Base-by-base conservation (phyloP, 2,329 filamentous ascomycete genomes). In the Cylindrodendrum hubeiense region DNA sequence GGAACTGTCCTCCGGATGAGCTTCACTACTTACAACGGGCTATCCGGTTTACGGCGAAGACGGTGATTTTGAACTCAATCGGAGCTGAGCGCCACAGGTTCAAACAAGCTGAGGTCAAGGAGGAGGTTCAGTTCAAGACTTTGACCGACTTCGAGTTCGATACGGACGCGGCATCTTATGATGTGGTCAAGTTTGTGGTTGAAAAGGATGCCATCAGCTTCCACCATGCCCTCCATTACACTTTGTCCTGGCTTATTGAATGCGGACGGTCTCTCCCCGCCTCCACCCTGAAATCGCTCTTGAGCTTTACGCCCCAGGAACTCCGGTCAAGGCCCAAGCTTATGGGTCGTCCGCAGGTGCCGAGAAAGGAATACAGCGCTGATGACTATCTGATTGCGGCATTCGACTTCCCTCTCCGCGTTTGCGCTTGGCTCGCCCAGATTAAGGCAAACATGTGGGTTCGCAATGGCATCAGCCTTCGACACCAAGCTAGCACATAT, bases 361-460 rank as follows among this genome's bases (percentile, higher is more conserved):
- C 87, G 0, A 85, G 85, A 58, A 85, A 86, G 22, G 85, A 89
- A 17, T 86, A 88, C 67, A 83, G 83, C 0, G 82, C 91, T 0
- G 93, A 97, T 73, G 94, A 97, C 76, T 91, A 95, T 74, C 84
- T 97, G 22, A 90, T 97, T 78, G 91, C 93, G 2, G 89, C 94
- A 55, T 97, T 99, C 74, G 96, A 99, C 78, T 97, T 93, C 74
- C 95, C 97, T 1, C 84, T 99, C 4, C 89, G 97, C 56, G 95
- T 98, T 1, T 98, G 94, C 77, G 94, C 94, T 21, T 99, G 96
- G 96, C 85, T 99, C 33, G 93, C 96, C 6, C 97, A 99, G 82
- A 98, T 99, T 90, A 97, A 97, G 79, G 94, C 95, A 19, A 93
- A 94, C 55, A 97, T 98, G 90, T 99, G 97, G 96, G 95, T 99